A percentile compares a stretch with the other conserved stretches of the same genome.
phyloP scores from a whole-genome alignment of 164 flowering plant genomes.

The Tetrastigma voinierianum region DNA sequence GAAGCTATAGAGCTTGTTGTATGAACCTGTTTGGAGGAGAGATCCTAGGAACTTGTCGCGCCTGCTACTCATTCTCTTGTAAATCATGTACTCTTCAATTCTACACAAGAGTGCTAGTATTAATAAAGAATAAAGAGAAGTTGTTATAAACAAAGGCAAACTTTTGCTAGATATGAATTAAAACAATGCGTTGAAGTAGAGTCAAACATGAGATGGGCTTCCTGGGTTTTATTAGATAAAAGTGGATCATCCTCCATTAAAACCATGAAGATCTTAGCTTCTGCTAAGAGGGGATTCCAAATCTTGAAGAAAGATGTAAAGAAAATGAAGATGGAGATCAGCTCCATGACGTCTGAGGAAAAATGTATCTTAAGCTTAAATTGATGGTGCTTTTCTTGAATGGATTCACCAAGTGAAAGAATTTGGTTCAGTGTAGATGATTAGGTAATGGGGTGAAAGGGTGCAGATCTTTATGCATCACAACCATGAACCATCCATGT shows the following conservation, averaged over 20 bases:
- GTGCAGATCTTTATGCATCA: neutral
- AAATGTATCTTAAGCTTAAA: neutral
- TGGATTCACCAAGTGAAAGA: too few relatives aligned
- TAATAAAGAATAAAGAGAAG: too few relatives aligned
- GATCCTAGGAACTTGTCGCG: constrained; percentile 45
- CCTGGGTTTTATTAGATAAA: constrained; percentile 17
- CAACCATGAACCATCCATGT: constrained; percentile 6
- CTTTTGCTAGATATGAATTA: too few relatives aligned
- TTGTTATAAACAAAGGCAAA: too few relatives aligned
- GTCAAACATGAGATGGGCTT: constrained; percentile 19
- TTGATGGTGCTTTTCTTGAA: constrained; percentile 7
- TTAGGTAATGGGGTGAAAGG: neutral
- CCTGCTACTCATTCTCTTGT: constrained; percentile 29
- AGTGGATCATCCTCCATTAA: constrained; percentile 45
- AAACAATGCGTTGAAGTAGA: neutral
- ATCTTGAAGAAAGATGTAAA: constrained; percentile 11
- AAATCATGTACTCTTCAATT: constrained; percentile 21
- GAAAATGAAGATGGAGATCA: constrained; percentile 7
- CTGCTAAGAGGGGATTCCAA: constrained; percentile 14
- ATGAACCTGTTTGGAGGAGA: constrained; percentile 29
- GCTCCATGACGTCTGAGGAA: constrained; percentile 10
- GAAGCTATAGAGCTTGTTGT: constrained; percentile 51
- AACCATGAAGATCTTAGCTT: constrained; percentile 44
- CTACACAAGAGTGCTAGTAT: constrained; percentile 14
- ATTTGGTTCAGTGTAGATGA: neutral